Base-by-base conservation (phyloP, 164 flowering plant genomes). In the Cinnamomum micranthum region DNA sequence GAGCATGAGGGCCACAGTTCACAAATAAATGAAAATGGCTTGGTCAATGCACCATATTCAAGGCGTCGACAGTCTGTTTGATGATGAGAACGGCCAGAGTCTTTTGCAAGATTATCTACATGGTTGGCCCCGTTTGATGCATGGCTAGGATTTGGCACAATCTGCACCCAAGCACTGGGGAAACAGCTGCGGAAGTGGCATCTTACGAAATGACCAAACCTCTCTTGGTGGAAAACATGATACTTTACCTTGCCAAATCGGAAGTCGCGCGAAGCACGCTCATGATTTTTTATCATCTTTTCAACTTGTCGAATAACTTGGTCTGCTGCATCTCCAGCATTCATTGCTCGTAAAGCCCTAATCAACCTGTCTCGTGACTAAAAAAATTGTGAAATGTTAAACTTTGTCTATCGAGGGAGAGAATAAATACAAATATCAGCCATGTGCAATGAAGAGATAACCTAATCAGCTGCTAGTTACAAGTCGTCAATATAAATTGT, bases 281-380 rank as follows among this genome's bases (percentile, higher is more conserved):
- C 99, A 75, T 72, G 74, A 76, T 80, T 86, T 80, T 82, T 96
- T 35, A 91, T 73, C 79, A 91, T 80, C 82, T 91, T 96, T 74
- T 90, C 98, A 79, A 91, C 91, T 82, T 92, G 97, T 71, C 99
- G 83, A 71, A 94, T 81, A 73, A 85, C 97, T 80, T 96, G 99
- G 84, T 94, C 99, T 79, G 95, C 98, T 41, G 94, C 97, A 81
- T 94, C 99, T 62, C 95, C 99, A 78, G 98, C 98, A 90, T 94
- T 94, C 90, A 92, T 90, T 75, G 88, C 86, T 47, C 93, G 89
- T 77, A 96, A 79, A 47, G 86, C 87, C 82, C 87, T 86, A 19
- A 96, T 74, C 82, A 96, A 82, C 76, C 77, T 88, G 65, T 96
- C 99, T 81, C 98, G 91, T 63, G 98, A 89, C 99, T 96, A 85